A percentile compares a stretch with the other conserved stretches of the same genome.
These are phyloP conservation scores for Rhodosporidiobolus sp. DNA, from an alignment of 768 basidiomycete genomes.

Conservation along the genomic window DNA sequence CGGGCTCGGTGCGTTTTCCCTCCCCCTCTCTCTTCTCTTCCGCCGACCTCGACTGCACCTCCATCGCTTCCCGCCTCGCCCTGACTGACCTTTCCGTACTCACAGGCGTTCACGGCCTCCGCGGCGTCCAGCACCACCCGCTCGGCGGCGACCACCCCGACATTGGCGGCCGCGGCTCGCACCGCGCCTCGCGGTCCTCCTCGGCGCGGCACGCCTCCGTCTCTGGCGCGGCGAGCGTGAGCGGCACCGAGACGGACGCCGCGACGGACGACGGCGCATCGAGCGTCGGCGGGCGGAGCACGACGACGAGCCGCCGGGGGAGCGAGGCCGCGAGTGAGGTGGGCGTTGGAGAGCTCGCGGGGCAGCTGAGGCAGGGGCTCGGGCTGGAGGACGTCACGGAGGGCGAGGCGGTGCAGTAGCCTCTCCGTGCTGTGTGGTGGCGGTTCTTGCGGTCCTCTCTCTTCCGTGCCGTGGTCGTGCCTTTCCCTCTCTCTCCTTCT, in stretches of 20 bases:
- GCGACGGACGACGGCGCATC: constrained; percentile 32
- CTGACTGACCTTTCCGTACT: background rate
- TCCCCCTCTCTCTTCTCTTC: too few relatives aligned
- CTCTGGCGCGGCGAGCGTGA: background rate
- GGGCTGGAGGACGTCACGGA: constrained; percentile 27
- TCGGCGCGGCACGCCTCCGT: too few relatives aligned
- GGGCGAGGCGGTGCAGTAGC: constrained; percentile 16
- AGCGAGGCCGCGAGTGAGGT: constrained; percentile 28
- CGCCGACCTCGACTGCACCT: background rate
- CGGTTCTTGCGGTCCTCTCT: too few relatives aligned
- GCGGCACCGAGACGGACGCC: constrained; percentile 12
- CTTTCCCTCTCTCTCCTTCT: too few relatives aligned
- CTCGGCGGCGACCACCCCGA: background rate
- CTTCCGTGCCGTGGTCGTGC: too few relatives aligned
- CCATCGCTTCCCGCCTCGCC: background rate
- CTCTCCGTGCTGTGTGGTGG: too few relatives aligned
- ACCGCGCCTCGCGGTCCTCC: background rate
- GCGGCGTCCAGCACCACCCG: constrained; percentile 14
- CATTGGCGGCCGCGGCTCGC: background rate
- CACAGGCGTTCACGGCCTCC: constrained; percentile 31
- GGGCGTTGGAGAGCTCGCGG: constrained; percentile 8
- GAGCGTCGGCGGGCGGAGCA: constrained; percentile 12
- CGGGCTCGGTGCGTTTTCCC: constrained; percentile 24
- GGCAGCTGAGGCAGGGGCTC: constrained; percentile 4
- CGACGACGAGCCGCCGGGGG: constrained; percentile 22